phyloP scores from a whole-genome alignment of 192 early-diverging fungal species.

The Coemansia sp. region DNA sequence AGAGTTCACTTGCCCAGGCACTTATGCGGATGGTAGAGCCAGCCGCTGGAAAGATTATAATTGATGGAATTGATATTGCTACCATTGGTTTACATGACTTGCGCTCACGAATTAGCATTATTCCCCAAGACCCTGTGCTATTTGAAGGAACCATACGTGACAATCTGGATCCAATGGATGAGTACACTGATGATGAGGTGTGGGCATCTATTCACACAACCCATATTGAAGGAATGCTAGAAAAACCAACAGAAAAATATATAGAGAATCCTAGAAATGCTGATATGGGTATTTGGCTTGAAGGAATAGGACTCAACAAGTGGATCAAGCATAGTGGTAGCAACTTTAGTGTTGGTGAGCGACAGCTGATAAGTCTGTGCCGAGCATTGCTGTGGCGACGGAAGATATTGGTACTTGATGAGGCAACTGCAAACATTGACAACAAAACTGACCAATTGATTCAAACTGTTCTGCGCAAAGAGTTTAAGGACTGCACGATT shows the following conservation, averaged over 20 bases:
- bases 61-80: constrained; percentile 64
- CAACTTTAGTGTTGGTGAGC: constrained; percentile 73
- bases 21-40: constrained; percentile 71
- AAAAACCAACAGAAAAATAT: constrained; percentile 33
- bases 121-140: constrained; percentile 69
- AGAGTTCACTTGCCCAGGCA: constrained; percentile 60
- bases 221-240: constrained; percentile 29
- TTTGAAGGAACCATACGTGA: constrained; percentile 66
- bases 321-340: constrained; percentile 50
- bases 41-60: constrained; percentile 49
- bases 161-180: constrained; percentile 67
- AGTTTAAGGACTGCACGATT: constrained; percentile 40
- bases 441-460: constrained; percentile 60
- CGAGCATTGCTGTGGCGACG: constrained; percentile 66
- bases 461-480: constrained; percentile 59
- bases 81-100: constrained; percentile 60
- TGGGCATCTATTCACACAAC: constrained; percentile 61
- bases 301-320: constrained; percentile 20
- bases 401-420: constrained; percentile 74
- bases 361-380: constrained; percentile 61
- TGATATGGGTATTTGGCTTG: constrained; percentile 8
- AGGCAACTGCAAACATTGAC: constrained; percentile 66
- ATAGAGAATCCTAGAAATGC: constrained; percentile 1
- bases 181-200: constrained; percentile 60
- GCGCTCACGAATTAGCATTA: constrained; percentile 61